phyloP scores from a whole-genome alignment of 345 rosid genomes.

The Mercurialis annua region DNA sequence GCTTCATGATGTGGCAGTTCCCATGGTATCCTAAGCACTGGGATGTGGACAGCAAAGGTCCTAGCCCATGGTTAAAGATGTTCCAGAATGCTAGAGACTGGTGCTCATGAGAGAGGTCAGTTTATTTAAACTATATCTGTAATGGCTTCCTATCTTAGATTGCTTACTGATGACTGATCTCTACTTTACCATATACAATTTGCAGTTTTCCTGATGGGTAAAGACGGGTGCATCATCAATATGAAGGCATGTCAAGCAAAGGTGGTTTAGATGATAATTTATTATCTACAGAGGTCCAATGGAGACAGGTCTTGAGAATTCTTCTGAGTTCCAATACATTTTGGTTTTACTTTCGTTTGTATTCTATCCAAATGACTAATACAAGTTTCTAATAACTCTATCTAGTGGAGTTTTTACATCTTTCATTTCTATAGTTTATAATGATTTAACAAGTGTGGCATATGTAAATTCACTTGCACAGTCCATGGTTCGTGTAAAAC shows the following conservation, averaged over 20 bases:
- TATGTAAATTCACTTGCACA: not conserved
- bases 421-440: not conserved
- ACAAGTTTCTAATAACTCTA: too few relatives aligned
- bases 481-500: not conserved
- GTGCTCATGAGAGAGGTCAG: slow-evolving; percentile 39
- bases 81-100: slow-evolving; percentile 95
- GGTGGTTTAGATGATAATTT: too few relatives aligned
- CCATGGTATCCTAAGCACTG: slow-evolving; percentile 91
- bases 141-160: not conserved
- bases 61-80: slow-evolving; percentile 93
- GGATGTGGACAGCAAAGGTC: slow-evolving; percentile 77
- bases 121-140: not conserved
- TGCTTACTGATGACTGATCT: not conserved
- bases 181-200: too few relatives aligned
- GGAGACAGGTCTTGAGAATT: too few relatives aligned
- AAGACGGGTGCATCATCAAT: too few relatives aligned
- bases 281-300: too few relatives aligned
- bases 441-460: not conserved
- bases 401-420: too few relatives aligned
- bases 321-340: too few relatives aligned
- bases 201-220: too few relatives aligned
- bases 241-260: too few relatives aligned
- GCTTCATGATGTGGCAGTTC: slow-evolving; percentile 97
- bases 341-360: too few relatives aligned
- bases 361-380: too few relatives aligned